Evolutionary conservation across 257 asterid genomes (phyloP).

Genomic region (Fraxinus excelsior): DNA sequence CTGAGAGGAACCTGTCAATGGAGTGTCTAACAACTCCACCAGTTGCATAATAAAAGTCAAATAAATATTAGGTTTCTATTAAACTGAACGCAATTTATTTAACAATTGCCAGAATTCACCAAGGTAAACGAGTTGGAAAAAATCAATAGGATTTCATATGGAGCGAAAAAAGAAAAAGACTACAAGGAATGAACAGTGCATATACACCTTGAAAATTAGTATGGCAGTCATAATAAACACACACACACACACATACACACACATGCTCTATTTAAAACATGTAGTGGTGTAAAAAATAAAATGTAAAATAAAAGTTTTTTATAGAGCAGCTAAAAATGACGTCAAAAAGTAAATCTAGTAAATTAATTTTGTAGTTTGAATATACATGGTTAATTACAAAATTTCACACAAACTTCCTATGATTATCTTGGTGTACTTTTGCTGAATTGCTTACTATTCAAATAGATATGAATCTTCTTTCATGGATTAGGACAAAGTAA

Average conservation of each 20-base stretch:
- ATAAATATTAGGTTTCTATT: conserved; percentile 16
- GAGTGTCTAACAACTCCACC: conserved; percentile 85
- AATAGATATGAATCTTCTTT: not conserved
- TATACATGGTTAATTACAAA: not conserved
- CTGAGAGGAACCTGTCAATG: too few species aligned
- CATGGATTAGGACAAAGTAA: not conserved
- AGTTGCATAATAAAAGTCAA: conserved; percentile 58
- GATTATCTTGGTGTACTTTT: not conserved
- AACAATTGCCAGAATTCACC: conserved; percentile 5
- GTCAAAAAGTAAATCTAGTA: not conserved
- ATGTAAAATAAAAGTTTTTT: too few species aligned
- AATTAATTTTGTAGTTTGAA: not conserved
- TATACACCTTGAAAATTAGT: not conserved
- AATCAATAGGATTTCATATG: not conserved
- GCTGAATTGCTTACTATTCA: not conserved
- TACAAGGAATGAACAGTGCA: not conserved
- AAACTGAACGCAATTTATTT: conserved; percentile 20
- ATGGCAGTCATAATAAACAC: not conserved
- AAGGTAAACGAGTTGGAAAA: not conserved
- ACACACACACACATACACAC: not conserved
- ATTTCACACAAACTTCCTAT: not conserved
- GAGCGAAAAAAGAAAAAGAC: not conserved
- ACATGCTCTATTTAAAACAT: not conserved
- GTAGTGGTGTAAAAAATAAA: not conserved
- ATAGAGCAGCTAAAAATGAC: not conserved